Percentiles rank a stretch among this genome's conserved stretches.
Evolutionary conservation across 2,329 filamentous ascomycete species (phyloP).

Genomic region (Daldinia sp.): DNA sequence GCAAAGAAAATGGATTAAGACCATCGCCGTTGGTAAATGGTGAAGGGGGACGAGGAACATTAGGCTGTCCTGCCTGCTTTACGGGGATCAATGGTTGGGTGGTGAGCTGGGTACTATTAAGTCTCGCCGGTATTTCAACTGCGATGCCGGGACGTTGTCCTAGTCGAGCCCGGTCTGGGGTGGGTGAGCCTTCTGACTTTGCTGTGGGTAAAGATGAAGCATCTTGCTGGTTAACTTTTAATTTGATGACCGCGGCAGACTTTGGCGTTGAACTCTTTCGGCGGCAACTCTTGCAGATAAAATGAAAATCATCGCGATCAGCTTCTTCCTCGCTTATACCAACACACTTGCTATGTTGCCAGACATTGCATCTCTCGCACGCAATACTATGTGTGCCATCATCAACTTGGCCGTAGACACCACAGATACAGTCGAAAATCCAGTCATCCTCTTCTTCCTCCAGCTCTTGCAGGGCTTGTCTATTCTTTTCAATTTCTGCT

Average conservation of each 20-base stretch:
- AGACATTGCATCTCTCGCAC: conserved; percentile 92
- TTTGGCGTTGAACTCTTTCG: conserved; percentile 65
- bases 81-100: conserved; percentile 41
- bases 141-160: conserved; percentile 22
- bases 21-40: conserved; percentile 46
- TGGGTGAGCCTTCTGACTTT: conserved; percentile 38
- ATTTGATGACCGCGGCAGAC: conserved; percentile 58
- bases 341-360: conserved; percentile 96
- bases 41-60: conserved; percentile 39
- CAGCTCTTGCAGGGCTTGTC: conserved; percentile 77
- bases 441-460: conserved; percentile 78
- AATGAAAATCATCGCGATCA: conserved; percentile 86
- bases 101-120: conserved; percentile 21
- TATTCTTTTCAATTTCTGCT: conserved; percentile 80
- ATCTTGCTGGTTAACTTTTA: conserved; percentile 56
- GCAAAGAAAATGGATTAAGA: conserved; percentile 54
- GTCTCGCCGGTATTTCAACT: conserved; percentile 38
- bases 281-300: conserved; percentile 82
- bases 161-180: conserved; percentile 25
- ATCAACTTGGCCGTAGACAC: conserved; percentile 89
- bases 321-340: conserved; percentile 80
- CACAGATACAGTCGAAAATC: conserved; percentile 95
- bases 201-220: conserved; percentile 36
- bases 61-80: conserved; percentile 42
- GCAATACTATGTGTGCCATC: conserved; percentile 94